Percentiles rank a stretch among this genome's conserved stretches.
These are phyloP conservation scores for Crepidotus variabilis DNA, from an alignment of 768 basidiomycete genomes.

Conservation along the genomic window DNA sequence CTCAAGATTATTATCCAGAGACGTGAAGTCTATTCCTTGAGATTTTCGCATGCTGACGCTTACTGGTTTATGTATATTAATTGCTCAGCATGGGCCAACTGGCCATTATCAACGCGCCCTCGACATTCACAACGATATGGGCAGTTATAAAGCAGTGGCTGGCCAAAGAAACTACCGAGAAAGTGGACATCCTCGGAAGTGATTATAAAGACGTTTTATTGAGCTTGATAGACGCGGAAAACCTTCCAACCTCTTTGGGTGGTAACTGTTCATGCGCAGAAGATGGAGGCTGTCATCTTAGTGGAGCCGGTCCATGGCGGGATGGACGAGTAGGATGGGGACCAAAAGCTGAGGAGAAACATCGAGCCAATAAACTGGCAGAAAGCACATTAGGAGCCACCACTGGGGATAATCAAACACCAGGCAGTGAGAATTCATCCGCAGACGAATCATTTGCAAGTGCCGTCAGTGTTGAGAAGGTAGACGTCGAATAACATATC, in stretches of 20 bases:
- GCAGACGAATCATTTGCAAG: no score
- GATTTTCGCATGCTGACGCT: neutral
- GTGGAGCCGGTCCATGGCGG: slow-evolving; percentile 70
- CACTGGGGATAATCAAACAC: no score
- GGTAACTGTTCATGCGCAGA: slow-evolving; percentile 61
- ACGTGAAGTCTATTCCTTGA: slow-evolving; percentile 40
- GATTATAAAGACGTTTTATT: slow-evolving; percentile 57
- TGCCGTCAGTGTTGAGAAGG: no score
- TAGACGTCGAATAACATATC: no score
- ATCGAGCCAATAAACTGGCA: neutral
- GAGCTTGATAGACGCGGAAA: slow-evolving; percentile 57
- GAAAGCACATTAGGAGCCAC: no score
- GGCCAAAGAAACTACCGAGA: slow-evolving; percentile 65
- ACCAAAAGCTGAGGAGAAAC: slow-evolving; percentile 24
- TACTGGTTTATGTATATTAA: neutral
- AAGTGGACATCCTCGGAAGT: slow-evolving; percentile 61
- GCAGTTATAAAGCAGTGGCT: slow-evolving; percentile 66
- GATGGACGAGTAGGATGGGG: slow-evolving; percentile 54
- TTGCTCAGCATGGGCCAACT: slow-evolving; percentile 64
- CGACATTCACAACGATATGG: slow-evolving; percentile 74
- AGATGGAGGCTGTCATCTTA: slow-evolving; percentile 55
- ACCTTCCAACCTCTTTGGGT: slow-evolving; percentile 57
- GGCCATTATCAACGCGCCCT: slow-evolving; percentile 68
- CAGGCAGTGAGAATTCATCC: no score
- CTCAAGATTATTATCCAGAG: slow-evolving; percentile 78